These are phyloP conservation scores for Zymoseptoria tritici DNA, from an alignment of 2,329 filamentous ascomycete genomes.

Conservation along the genomic window DNA sequence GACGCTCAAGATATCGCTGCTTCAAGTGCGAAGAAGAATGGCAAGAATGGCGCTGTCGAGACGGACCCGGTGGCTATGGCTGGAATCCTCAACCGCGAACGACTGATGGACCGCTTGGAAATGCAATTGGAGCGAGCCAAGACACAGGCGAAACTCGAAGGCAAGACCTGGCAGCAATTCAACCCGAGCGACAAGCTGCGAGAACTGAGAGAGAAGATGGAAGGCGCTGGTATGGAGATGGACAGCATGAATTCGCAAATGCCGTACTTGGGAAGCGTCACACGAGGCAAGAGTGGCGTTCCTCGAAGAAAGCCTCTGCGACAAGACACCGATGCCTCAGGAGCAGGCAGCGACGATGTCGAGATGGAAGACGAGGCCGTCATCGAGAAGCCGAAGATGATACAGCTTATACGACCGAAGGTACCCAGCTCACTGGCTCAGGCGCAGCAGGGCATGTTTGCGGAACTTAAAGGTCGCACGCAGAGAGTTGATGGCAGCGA, in stretches of 20 bases:
- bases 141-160: slow-evolving; percentile 95
- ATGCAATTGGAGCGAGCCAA: slow-evolving; percentile 95
- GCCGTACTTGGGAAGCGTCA: slow-evolving; percentile 53
- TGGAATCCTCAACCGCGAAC: slow-evolving; percentile 87
- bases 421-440: slow-evolving; percentile 53
- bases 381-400: slow-evolving; percentile 70
- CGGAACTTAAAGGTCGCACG: slow-evolving; percentile 69
- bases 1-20: slow-evolving; percentile 95
- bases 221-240: slow-evolving; percentile 45
- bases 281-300: slow-evolving; percentile 35
- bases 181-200: slow-evolving; percentile 87
- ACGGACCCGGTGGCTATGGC: slow-evolving; percentile 71
- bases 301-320: slow-evolving; percentile 27
- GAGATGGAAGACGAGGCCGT: slow-evolving; percentile 54
- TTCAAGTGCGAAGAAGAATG: slow-evolving; percentile 63
- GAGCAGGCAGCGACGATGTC: slow-evolving; percentile 27
- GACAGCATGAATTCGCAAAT: slow-evolving; percentile 48
- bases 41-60: slow-evolving; percentile 43
- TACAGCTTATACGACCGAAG: slow-evolving; percentile 69
- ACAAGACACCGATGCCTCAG: slow-evolving; percentile 15
- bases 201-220: slow-evolving; percentile 92
- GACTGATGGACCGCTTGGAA: slow-evolving; percentile 85
- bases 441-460: slow-evolving; percentile 50
- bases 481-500: slow-evolving; percentile 67
- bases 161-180: slow-evolving; percentile 75